Conservation (phyloP, 2,329 filamentous ascomycete genomes). For the Mycosphaerella arachidis region DNA sequence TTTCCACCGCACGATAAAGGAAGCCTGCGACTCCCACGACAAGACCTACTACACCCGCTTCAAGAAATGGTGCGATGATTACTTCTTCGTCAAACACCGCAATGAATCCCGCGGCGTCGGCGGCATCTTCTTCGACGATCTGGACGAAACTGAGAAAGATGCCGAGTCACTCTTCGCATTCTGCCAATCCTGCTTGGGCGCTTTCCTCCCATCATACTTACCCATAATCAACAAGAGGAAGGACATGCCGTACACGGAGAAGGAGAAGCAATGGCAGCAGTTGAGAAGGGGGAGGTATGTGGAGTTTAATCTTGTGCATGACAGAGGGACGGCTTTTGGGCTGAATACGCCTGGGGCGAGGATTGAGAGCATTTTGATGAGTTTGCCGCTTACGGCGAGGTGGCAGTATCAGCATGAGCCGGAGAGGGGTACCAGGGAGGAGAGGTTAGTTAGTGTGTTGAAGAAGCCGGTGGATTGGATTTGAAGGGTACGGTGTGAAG, state of each 20-base stretch:
- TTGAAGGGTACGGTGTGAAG: slow-evolving; percentile 23
- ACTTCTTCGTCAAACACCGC: slow-evolving; percentile 92
- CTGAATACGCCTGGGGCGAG: slow-evolving; percentile 86
- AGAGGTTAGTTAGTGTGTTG: slow-evolving; percentile 69
- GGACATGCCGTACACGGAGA: slow-evolving; percentile 81
- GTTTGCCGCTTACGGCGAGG: slow-evolving; percentile 81
- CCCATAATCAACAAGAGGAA: slow-evolving; percentile 85
- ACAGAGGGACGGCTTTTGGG: slow-evolving; percentile 90
- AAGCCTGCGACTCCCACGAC: slow-evolving; percentile 89
- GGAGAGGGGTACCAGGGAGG: slow-evolving; percentile 69
- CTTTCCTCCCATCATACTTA: slow-evolving; percentile 85
- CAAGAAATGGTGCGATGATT: slow-evolving; percentile 98
- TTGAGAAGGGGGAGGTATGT: slow-evolving; percentile 91
- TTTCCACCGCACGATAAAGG: slow-evolving; percentile 91
- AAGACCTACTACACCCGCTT: slow-evolving; percentile 87
- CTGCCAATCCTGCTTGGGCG: slow-evolving; percentile 74
- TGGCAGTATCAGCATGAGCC: slow-evolving; percentile 97
- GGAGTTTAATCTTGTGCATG: slow-evolving; percentile 97
- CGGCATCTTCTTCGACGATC: slow-evolving; percentile 97
- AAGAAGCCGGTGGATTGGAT: slow-evolving; percentile 60
- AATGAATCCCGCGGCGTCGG: slow-evolving; percentile 82
- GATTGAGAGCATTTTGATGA: slow-evolving; percentile 97
- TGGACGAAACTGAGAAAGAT: slow-evolving; percentile 81
- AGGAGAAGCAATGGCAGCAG: slow-evolving; percentile 96
- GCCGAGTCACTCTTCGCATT: slow-evolving; percentile 88